Percentiles rank a stretch among this genome's conserved stretches.
Conservation (phyloP, 257 asterid genomes). For the Penstemon eatonii region DNA sequence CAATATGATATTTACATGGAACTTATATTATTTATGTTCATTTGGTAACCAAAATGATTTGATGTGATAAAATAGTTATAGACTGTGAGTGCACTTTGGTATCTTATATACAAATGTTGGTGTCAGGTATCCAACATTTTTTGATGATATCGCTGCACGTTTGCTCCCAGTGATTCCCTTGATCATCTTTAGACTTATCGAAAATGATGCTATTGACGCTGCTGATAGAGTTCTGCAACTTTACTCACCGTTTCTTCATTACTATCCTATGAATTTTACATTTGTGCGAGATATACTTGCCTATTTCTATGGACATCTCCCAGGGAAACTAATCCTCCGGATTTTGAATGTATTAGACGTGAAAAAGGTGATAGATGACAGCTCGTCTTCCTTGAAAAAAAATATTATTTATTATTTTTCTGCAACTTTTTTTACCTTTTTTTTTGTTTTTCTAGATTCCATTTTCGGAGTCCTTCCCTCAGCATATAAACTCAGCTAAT, state of each 20-base stretch:
- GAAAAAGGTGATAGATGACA: conserved; percentile 62
- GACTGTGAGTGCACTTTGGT: conserved; percentile 17
- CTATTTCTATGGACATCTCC: conserved; percentile 96
- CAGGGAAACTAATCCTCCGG: conserved; percentile 81
- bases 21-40: conserved; percentile 2
- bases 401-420: conserved; percentile 13
- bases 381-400: conserved; percentile 14
- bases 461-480: conserved; percentile 94
- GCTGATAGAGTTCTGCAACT: conserved; percentile 87
- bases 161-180: conserved; percentile 92
- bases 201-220: conserved; percentile 90
- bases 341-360: conserved; percentile 74
- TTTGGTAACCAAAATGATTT: conserved; percentile 1
- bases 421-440: conserved; percentile 20
- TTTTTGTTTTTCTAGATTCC: conserved; percentile 59
- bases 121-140: conserved; percentile 89
- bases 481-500: conserved; percentile 76
- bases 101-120: conserved; percentile 20
- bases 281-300: conserved; percentile 98
- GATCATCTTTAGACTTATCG: conserved; percentile 79
- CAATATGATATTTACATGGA: not conserved
- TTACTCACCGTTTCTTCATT: conserved; percentile 79
- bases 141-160: conserved; percentile 95
- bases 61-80: conserved; percentile 3
- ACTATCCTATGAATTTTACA: conserved; percentile 84